These are phyloP conservation scores for Capsicum pubescens DNA, from an alignment of 257 asterid genomes.

Conservation along the genomic window DNA sequence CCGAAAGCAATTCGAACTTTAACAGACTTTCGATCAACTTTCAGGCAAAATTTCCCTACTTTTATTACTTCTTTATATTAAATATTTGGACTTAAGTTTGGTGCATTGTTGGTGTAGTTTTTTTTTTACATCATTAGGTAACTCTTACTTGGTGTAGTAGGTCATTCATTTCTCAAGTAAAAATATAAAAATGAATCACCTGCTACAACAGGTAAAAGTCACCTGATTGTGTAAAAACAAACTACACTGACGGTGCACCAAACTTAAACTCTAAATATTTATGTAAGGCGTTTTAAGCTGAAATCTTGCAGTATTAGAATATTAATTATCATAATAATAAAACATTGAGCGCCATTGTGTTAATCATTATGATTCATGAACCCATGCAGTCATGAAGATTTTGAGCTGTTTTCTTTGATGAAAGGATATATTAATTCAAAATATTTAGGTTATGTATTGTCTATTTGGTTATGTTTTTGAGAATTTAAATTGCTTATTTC, in stretches of 20 bases:
- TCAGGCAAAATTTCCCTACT: constrained; percentile 34
- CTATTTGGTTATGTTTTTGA: background rate
- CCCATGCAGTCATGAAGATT: background rate
- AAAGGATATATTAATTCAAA: background rate
- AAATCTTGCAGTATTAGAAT: constrained; percentile 13
- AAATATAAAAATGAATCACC: too few species aligned
- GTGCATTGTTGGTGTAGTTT: too few species aligned
- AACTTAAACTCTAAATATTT: background rate
- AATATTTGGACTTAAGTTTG: background rate
- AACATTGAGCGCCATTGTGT: constrained; percentile 8
- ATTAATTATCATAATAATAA: background rate
- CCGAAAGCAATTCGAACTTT: constrained; percentile 44
- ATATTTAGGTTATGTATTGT: background rate
- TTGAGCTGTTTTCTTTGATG: background rate
- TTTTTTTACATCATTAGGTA: too few species aligned
- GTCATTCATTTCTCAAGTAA: too few species aligned
- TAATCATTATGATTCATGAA: constrained; percentile 6
- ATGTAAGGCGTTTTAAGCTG: background rate
- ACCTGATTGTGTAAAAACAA: too few species aligned
- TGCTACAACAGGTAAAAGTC: too few species aligned
- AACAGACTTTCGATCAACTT: constrained; percentile 51
- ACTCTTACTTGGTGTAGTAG: too few species aligned
- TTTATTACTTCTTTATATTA: constrained; percentile 16
- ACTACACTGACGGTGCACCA: too few species aligned
- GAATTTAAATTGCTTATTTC: background rate